A percentile compares a stretch with the other conserved stretches of the same genome.
These are phyloP conservation scores for Hypericum androsaemum DNA, from an alignment of 345 rosid species.

Conservation along the genomic window DNA sequence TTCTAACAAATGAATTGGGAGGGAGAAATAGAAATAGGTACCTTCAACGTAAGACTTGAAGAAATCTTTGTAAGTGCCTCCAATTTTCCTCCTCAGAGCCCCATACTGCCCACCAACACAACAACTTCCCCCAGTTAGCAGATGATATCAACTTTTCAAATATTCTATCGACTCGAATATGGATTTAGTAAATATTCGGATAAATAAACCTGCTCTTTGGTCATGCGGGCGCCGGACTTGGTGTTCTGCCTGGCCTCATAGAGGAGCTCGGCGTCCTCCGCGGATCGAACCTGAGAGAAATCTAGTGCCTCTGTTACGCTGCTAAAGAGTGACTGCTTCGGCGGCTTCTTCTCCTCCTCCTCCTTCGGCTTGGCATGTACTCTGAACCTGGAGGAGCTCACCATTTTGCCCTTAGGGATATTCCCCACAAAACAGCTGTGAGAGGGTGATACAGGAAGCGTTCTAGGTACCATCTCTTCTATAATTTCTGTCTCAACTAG, in stretches of 20 bases:
- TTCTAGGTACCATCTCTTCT: constrained; percentile 28
- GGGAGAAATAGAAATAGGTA: constrained; percentile 6
- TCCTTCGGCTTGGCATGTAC: constrained; percentile 34
- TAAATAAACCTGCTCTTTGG: constrained; percentile 45
- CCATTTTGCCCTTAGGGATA: constrained; percentile 14
- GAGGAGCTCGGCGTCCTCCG: constrained; percentile 69
- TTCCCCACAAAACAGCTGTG: constrained; percentile 16
- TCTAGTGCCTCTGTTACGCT: constrained; percentile 70
- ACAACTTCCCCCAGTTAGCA: constrained; percentile 8
- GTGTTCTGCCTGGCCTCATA: constrained; percentile 66
- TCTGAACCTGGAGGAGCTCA: constrained; percentile 9
- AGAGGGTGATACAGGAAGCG: constrained; percentile 32
- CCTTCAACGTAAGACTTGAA: constrained; percentile 88
- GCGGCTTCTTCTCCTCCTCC: constrained; percentile 26
- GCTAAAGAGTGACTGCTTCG: constrained; percentile 55
- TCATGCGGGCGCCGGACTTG: constrained; percentile 57
- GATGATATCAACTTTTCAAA: background rate
- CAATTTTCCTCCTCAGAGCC: constrained; percentile 84
- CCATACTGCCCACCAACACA: constrained; percentile 50
- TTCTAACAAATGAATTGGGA: too few species aligned
- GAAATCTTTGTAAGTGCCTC: constrained; percentile 89
- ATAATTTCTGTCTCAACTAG: background rate
- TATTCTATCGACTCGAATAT: background rate
- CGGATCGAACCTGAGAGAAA: constrained; percentile 68
- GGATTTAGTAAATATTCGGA: too few species aligned